Evolutionary conservation across 495 filamentous ascomycete genomes (phyloP).

Genomic region (Lasiosphaeriaceae sp.): DNA sequence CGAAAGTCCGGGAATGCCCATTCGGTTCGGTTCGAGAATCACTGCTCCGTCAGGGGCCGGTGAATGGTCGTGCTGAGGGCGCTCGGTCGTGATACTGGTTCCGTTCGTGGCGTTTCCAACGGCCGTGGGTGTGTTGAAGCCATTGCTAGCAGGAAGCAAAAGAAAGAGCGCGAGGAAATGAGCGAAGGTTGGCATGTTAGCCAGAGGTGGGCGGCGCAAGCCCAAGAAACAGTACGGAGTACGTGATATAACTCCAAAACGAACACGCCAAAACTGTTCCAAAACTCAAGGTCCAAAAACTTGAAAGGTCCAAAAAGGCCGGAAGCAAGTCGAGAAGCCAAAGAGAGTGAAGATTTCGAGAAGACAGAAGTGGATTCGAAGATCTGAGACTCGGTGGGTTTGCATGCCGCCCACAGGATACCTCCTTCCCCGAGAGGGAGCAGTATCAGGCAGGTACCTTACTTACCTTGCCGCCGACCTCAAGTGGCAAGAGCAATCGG

Average conservation of each 20-base stretch:
- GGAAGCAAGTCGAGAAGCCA: background rate
- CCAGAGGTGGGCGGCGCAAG: background rate
- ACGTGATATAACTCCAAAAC: constrained; percentile 17
- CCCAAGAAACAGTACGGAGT: constrained; percentile 7
- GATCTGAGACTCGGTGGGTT: background rate
- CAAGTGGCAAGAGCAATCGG: no score
- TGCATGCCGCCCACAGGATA: no score
- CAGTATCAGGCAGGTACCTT: no score
- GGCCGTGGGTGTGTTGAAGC: background rate
- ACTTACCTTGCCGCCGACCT: no score
- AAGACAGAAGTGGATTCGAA: background rate
- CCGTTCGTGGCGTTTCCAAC: background rate
- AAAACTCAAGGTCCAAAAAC: constrained; percentile 16
- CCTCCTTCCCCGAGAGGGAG: background rate
- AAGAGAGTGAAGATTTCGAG: background rate
- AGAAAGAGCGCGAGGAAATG: constrained; percentile 5
- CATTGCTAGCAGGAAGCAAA: constrained; percentile 2
- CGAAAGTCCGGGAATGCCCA: constrained; percentile 11
- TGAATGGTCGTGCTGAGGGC: background rate
- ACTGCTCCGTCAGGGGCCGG: background rate
- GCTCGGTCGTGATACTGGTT: background rate
- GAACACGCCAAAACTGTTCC: constrained; percentile 14
- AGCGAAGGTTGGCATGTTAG: constrained; percentile 11
- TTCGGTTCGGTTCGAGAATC: constrained; percentile 1
- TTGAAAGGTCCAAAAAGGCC: constrained; percentile 12